These are phyloP conservation scores for Marsdenia floribunda DNA, from an alignment of 257 asterid species.

Conservation along the genomic window DNA sequence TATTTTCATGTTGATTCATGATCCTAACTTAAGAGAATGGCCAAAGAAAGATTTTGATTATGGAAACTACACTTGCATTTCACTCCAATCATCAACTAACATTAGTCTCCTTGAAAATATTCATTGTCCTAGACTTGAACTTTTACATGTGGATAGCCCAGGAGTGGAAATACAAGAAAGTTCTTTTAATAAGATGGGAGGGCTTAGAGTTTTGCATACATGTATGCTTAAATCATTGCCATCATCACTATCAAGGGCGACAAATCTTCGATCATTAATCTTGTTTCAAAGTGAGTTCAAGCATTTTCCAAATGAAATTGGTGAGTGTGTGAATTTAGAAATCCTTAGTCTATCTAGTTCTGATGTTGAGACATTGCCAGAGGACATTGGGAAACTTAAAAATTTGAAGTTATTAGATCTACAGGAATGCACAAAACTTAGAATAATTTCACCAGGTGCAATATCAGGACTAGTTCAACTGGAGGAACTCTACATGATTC, in stretches of 20 bases:
- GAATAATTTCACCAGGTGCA: conserved; percentile 8
- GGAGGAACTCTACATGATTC: conserved; percentile 9
- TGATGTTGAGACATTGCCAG: conserved; percentile 8
- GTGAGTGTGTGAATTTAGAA: conserved; percentile 12
- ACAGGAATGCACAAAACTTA: background rate
- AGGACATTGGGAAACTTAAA: conserved; percentile 10
- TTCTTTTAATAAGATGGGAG: background rate
- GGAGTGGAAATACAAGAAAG: too few relatives aligned
- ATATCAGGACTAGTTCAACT: conserved; percentile 9
- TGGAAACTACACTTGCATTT: background rate
- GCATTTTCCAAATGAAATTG: conserved; percentile 8
- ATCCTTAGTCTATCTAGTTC: conserved; percentile 14
- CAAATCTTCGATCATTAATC: conserved; percentile 13
- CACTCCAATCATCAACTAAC: background rate
- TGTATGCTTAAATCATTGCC: background rate
- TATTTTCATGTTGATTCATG: conserved; percentile 1
- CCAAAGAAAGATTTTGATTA: background rate
- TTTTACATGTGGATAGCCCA: too few relatives aligned
- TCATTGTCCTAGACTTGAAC: background rate
- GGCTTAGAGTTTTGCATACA: conserved; percentile 11
- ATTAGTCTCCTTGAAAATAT: too few relatives aligned
- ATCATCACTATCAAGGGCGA: background rate
- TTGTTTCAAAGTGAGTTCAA: background rate
- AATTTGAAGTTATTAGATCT: conserved; percentile 14
- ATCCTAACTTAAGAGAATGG: conserved; percentile 5